Evolutionary conservation across 495 filamentous ascomycete species (phyloP).

Genomic region (Penicillium coprophilum): DNA sequence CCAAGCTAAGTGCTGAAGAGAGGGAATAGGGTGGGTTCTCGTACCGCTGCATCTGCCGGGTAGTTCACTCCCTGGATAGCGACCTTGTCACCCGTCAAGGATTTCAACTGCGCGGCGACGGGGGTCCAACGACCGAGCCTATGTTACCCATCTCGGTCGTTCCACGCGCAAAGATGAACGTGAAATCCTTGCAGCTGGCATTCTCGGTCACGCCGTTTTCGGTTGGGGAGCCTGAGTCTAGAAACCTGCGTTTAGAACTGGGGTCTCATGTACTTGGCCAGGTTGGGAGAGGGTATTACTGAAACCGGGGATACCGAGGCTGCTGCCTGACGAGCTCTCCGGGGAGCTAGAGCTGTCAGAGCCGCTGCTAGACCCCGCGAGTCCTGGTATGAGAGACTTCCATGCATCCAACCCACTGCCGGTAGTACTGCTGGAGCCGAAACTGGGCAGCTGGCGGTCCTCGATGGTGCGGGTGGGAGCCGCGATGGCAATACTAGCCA

Average conservation of each 20-base stretch:
- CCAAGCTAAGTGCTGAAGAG: neutral
- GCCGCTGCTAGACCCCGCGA: too few species aligned
- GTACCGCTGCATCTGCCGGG: conserved; percentile 41
- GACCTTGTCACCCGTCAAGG: conserved; percentile 38
- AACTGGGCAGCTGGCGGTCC: conserved; percentile 16
- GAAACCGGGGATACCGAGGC: neutral
- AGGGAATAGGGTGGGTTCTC: neutral
- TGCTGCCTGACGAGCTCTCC: neutral
- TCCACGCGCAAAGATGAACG: conserved; percentile 61
- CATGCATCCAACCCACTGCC: conserved; percentile 9
- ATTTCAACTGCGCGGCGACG: conserved; percentile 49
- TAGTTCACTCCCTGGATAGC: conserved; percentile 61
- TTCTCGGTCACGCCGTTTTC: conserved; percentile 46
- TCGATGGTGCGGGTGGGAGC: conserved; percentile 33
- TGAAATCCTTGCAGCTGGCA: conserved; percentile 45
- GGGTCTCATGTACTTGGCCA: neutral
- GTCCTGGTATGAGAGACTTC: neutral
- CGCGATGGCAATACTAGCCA: conserved; percentile 25
- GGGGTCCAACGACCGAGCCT: conserved; percentile 56
- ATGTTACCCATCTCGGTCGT: conserved; percentile 58
- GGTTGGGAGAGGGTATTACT: neutral
- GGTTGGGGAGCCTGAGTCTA: conserved; percentile 25
- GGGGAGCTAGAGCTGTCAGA: neutral
- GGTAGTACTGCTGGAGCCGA: conserved; percentile 10
- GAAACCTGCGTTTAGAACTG: conserved; percentile 2